These are phyloP conservation scores for Tricholomella constricta DNA, from an alignment of 768 basidiomycete species.

Conservation along the genomic window DNA sequence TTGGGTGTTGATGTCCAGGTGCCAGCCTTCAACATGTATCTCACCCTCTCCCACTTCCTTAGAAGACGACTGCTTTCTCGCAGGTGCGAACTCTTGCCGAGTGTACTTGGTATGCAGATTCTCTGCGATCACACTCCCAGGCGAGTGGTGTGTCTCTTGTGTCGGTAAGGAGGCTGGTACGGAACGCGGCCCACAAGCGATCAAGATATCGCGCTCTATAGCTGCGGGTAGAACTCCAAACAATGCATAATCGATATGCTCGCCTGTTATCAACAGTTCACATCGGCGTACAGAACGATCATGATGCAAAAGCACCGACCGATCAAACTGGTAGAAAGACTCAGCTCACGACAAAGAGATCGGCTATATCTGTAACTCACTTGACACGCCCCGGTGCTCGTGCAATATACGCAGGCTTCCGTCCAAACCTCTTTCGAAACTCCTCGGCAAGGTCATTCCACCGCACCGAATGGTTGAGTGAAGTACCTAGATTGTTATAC, in stretches of 20 bases:
- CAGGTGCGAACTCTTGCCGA: slow-evolving; percentile 60
- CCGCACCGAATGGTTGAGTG: slow-evolving; percentile 55
- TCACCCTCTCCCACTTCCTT: slow-evolving; percentile 36
- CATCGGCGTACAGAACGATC: neutral
- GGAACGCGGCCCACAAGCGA: slow-evolving; percentile 64
- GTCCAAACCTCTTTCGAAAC: slow-evolving; percentile 65
- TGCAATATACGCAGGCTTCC: slow-evolving; percentile 67
- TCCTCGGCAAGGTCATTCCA: slow-evolving; percentile 65
- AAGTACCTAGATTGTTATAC: slow-evolving; percentile 53
- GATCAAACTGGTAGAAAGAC: slow-evolving; percentile 36
- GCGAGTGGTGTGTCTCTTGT: slow-evolving; percentile 30
- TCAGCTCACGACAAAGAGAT: neutral
- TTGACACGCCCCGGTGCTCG: slow-evolving; percentile 84
- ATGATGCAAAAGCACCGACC: slow-evolving; percentile 29
- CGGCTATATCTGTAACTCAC: slow-evolving; percentile 37
- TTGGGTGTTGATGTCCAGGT: slow-evolving; percentile 70
- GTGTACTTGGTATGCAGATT: slow-evolving; percentile 64
- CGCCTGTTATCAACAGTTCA: slow-evolving; percentile 43
- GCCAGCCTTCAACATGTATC: slow-evolving; percentile 56
- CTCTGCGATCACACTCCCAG: slow-evolving; percentile 62
- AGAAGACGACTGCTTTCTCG: slow-evolving; percentile 26
- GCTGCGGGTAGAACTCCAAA: slow-evolving; percentile 88
- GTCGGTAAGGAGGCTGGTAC: slow-evolving; percentile 19
- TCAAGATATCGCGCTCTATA: slow-evolving; percentile 80
- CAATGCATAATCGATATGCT: slow-evolving; percentile 83